Conservation (phyloP, 495 filamentous ascomycete species). For the Podospora pseudopauciseta region DNA sequence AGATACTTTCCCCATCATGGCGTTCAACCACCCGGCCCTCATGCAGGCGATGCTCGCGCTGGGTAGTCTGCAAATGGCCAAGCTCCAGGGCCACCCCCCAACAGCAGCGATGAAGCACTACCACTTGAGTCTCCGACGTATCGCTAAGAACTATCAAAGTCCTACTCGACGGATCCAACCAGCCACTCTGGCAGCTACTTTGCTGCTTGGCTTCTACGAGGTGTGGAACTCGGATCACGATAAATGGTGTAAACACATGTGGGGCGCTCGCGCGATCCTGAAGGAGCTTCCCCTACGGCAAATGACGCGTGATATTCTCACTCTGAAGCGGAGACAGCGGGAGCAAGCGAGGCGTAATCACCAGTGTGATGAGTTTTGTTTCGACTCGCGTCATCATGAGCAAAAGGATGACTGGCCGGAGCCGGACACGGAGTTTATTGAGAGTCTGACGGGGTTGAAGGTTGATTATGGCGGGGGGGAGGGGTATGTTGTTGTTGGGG, state of each 20-base stretch:
- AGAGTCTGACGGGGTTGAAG: conserved; percentile 34
- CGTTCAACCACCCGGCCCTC: conserved; percentile 77
- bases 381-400: conserved; percentile 21
- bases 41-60: conserved; percentile 90
- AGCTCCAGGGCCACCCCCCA: conserved; percentile 64
- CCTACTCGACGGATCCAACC: conserved; percentile 68
- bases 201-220: conserved; percentile 91
- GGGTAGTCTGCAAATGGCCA: conserved; percentile 83
- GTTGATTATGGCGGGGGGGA: conserved; percentile 34
- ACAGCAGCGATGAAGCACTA: conserved; percentile 90
- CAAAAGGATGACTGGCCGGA: conserved; percentile 23
- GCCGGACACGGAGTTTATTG: conserved; percentile 38
- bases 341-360: conserved; percentile 28
- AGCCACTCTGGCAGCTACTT: conserved; percentile 79
- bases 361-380: conserved; percentile 21
- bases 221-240: conserved; percentile 91
- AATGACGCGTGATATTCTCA: conserved; percentile 64
- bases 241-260: conserved; percentile 91
- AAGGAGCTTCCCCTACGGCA: conserved; percentile 74
- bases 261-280: conserved; percentile 77
- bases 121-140: conserved; percentile 72
- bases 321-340: conserved; percentile 47
- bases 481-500: conserved; percentile 14
- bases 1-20: conserved; percentile 79
- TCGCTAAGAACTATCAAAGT: conserved; percentile 70